These are phyloP conservation scores for Volvox africanus DNA, from an alignment of 139 green algal genomes.

Conservation along the genomic window DNA sequence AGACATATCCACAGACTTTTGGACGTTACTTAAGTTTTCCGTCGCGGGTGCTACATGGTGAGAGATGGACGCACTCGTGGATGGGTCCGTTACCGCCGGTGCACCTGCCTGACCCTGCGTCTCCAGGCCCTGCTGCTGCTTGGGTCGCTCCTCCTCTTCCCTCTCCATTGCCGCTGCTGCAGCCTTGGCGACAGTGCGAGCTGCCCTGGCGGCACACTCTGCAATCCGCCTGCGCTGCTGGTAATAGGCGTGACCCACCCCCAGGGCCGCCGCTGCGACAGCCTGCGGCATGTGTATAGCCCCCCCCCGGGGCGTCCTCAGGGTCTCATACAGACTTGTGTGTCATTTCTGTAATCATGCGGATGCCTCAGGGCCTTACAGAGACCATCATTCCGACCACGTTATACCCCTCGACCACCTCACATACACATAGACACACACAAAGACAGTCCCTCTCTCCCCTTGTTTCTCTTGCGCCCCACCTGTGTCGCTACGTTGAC, in stretches of 20 bases:
- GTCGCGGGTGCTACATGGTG: not conserved
- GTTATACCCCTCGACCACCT: too few species aligned
- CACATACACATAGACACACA: not conserved
- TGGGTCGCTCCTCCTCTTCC: not conserved
- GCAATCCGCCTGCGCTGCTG: not conserved
- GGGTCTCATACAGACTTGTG: not conserved
- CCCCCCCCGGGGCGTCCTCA: not conserved
- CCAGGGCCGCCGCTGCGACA: slow-evolving; percentile 1
- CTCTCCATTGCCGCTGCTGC: not conserved
- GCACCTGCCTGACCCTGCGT: not conserved
- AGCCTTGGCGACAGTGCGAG: not conserved
- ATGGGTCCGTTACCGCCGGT: not conserved
- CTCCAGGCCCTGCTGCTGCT: not conserved
- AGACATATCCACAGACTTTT: not conserved
- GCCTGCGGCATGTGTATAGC: not conserved
- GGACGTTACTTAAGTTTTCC: not conserved
- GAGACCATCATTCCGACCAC: too few species aligned
- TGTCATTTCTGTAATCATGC: too few species aligned
- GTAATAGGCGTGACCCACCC: slow-evolving; percentile 3
- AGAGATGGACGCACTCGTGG: not conserved
- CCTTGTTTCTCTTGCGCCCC: not conserved
- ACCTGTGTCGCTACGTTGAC: slow-evolving; percentile 26
- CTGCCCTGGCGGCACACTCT: not conserved
- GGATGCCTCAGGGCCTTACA: too few species aligned
- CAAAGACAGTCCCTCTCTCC: not conserved